Base-by-base conservation (phyloP, 2,329 filamentous ascomycete genomes). In the Sporothrix luriei region DNA sequence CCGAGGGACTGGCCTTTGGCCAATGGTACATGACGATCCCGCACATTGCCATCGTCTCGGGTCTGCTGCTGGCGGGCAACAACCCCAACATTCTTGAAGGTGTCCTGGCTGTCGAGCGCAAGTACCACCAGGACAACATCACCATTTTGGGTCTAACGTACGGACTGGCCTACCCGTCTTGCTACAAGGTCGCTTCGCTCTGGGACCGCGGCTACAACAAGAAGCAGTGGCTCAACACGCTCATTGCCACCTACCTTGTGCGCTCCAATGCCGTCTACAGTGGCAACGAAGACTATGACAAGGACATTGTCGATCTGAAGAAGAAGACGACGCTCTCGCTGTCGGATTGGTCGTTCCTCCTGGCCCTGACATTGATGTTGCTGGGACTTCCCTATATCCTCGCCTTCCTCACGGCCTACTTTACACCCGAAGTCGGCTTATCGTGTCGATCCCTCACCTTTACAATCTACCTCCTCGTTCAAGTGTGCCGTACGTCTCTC, bases 81-180 rank as follows among this genome's bases (percentile, higher is more conserved):
- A 76, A 77, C 46, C 76, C 76, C 11, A 75, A 73, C 59, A 75
- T 73, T n/a, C 68, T 77, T 3, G 75, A 77, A 52, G 75, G 73
- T 1, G 71, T 77, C 6, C 70, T 76, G 21, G 75, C 71, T 9
- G 71, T 73, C 4, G 70, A 74, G 16, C 57, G 68, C 26, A 54
- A 71, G n/a, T 70, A 49, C 54, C 40, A 5, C 29, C 38, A 69
- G 5, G 73, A 74, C 33, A 68, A 69, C 43, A 66, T 71, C 49
- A 71, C 43, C 16, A 21, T 74, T 9, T 26, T 73, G 0, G 70
- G 71, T 4, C 48, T 76, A 9, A 70, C 67, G 6, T 76, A 74
- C 29, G 74, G 73, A 2, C 72, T 75, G 0, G 71, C 75, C 2
- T 75, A 76, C 33, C 74, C 74, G 0, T 75, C 74, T 24, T 74